Conservation (phyloP, 345 rosid species). For the Garcia nutans region DNA sequence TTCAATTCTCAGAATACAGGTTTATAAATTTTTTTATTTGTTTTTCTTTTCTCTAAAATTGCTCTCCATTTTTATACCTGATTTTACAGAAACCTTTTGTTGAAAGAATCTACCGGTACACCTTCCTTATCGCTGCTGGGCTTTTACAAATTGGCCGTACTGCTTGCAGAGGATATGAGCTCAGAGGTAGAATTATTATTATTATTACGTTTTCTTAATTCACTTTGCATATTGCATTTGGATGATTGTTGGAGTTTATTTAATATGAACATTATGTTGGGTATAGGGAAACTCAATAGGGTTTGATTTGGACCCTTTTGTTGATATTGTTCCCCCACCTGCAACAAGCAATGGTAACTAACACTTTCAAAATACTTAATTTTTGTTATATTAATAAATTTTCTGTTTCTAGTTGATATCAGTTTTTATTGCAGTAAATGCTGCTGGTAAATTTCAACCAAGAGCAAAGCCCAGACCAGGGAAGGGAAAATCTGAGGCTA, state of each 20-base stretch:
- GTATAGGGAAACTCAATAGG: background rate
- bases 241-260: background rate
- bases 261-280: background rate
- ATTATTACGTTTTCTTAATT: no score
- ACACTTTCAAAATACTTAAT: background rate
- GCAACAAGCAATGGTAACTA: conserved; percentile 6
- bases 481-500: conserved; percentile 10
- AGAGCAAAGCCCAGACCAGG: conserved; percentile 14
- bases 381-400: background rate
- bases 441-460: conserved; percentile 32
- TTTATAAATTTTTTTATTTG: no score
- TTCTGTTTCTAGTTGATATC: background rate
- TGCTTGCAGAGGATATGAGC: no score
- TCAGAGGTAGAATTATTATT: no score
- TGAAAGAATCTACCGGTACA: no score
- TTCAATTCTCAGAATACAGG: no score
- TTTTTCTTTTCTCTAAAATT: no score
- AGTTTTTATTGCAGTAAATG: conserved; percentile 11
- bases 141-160: background rate
- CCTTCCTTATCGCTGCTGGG: no score
- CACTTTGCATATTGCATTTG: background rate
- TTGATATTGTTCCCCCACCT: background rate
- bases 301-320: conserved; percentile 8
- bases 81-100: no score
- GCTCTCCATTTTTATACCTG: no score